Evolutionary conservation across 768 basidiomycete genomes (phyloP).

Genomic region (Leccinum variicolor): DNA sequence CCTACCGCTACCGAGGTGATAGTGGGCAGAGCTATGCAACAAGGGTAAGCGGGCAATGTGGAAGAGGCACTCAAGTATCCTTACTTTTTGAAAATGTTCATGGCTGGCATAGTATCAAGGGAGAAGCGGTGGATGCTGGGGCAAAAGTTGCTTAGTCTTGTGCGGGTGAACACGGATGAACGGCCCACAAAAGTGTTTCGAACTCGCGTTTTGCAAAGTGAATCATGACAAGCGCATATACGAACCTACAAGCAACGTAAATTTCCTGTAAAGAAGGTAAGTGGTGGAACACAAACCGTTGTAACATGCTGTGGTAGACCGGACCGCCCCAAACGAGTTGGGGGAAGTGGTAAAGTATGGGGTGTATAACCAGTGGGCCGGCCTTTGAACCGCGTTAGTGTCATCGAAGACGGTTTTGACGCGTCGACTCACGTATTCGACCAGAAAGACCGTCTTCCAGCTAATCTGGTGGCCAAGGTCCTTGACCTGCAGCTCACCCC

Average conservation of each 20-base stretch:
- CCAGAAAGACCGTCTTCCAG: slow-evolving; percentile 85
- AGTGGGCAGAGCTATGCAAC: slow-evolving; percentile 73
- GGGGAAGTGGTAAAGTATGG: slow-evolving; percentile 74
- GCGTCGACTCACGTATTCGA: slow-evolving; percentile 81
- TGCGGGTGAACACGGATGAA: background rate
- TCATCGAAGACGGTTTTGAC: background rate
- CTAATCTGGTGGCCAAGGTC: slow-evolving; percentile 89
- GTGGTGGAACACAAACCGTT: slow-evolving; percentile 48
- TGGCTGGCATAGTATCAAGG: slow-evolving; percentile 86
- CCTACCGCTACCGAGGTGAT: slow-evolving; percentile 73
- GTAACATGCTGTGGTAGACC: slow-evolving; percentile 72
- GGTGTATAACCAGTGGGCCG: slow-evolving; percentile 89
- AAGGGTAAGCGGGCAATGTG: background rate
- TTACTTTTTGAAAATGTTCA: slow-evolving; percentile 89
- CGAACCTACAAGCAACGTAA: slow-evolving; percentile 43
- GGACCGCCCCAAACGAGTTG: slow-evolving; percentile 63
- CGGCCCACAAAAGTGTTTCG: slow-evolving; percentile 84
- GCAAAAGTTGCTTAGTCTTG: background rate
- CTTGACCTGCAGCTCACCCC: slow-evolving; percentile 71
- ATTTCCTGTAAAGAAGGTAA: background rate
- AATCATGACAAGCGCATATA: slow-evolving; percentile 70
- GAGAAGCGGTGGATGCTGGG: slow-evolving; percentile 91
- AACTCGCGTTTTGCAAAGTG: slow-evolving; percentile 92
- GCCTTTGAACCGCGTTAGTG: slow-evolving; percentile 41
- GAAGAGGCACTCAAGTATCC: slow-evolving; percentile 12